Base-by-base conservation (phyloP, 108 stramenopile species). In the Schizochytrium sp. region DNA sequence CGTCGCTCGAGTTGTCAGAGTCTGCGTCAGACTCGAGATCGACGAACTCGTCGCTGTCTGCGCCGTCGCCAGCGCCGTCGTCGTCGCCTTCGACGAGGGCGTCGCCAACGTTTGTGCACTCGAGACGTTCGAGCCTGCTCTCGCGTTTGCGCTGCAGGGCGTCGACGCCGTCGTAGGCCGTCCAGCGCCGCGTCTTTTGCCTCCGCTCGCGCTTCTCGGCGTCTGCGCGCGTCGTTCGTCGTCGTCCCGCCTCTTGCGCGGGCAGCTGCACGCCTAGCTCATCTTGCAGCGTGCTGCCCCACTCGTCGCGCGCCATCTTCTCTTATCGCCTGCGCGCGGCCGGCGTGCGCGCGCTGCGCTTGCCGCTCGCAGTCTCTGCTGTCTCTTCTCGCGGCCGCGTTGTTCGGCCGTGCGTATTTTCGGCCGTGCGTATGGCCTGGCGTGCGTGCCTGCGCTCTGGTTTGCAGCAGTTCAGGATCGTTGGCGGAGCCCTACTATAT, bases 141-240 rank as follows among this genome's bases (percentile, higher is more conserved):
- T 83, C 76, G 48, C 45, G 48, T 23, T 83, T 83, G 45, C 76
- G 45, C 28, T 83, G 76, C 10, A 83, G 76, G 10, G 76, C 45
- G 51, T 83, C 76, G n/a, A 83, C 48, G 25, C 76, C 76, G 51
- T 47, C 45, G 51, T 83, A 83, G 10, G 76, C 76, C 45, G 76
- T 83, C 76, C 76, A 83, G 19, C 76, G 45, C 18, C 76, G 76
- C n/a, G 76, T 53, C 28, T 83, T 83, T 23, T 83, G 76, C 4
- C 76, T 43, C 76, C 76, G 45, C 12, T 53, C 76, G 76, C 76
- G 76, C 76, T 83, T 83, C 4, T 83, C 76, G n/a, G 51, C 76
- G 76, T 83, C 76, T 0, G 48, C 76, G 76, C 76, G 76, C n/a
- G 76, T 83, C 51, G 63, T 69, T 8, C 63, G 63, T 23, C 63